Base-by-base conservation (phyloP, 805 yeast species). In the Candida verbasci region DNA sequence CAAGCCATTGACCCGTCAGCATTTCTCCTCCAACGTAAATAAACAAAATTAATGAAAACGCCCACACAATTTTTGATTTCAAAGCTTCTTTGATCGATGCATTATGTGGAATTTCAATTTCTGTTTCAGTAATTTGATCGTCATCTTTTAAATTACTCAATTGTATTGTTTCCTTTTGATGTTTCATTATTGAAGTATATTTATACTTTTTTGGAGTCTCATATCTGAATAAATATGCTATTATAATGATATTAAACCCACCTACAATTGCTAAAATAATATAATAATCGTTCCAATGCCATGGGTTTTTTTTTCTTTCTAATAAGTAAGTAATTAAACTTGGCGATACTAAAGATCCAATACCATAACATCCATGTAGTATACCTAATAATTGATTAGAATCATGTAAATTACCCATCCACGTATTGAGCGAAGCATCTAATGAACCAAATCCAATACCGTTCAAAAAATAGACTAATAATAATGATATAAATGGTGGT, bases 401-500 rank as follows among this genome's bases (percentile, higher is more conserved):
- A 44, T 72, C 71, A 9, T 50, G 59, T 33, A 75, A 55, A 20
- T 53, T 51, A 3, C 78, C 78, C 46, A 72, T 55, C 70, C 76
- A 79, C 11, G 75, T 60, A 46, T 76, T 78, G 47, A 76, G 55
- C 8, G 73, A 57, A 24, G 82, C 74, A 50, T 80, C 86, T 18
- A 75, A 44, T 7, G 70, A 44, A 1, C 87, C 86, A 37, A 63
- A 63, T 0, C 82, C 81, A 27, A 78, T 47, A 0, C 88, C 88
- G 31, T 53, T 51, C 16, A 70, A 45, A 2, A 63, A 47, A 40
- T 72, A 67, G 22, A 63, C 54, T 0, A 58, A 1, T 1, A 72
- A 62, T 18, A 74, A 61, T 0, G 74, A 17, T 9, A 48, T 38
- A 40, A 65, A 68, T 14, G 75, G 74, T 1, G 76, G 72, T 28